These are phyloP conservation scores for Metschnikowia anglica DNA, from an alignment of 805 yeast genomes.

Conservation along the genomic window DNA sequence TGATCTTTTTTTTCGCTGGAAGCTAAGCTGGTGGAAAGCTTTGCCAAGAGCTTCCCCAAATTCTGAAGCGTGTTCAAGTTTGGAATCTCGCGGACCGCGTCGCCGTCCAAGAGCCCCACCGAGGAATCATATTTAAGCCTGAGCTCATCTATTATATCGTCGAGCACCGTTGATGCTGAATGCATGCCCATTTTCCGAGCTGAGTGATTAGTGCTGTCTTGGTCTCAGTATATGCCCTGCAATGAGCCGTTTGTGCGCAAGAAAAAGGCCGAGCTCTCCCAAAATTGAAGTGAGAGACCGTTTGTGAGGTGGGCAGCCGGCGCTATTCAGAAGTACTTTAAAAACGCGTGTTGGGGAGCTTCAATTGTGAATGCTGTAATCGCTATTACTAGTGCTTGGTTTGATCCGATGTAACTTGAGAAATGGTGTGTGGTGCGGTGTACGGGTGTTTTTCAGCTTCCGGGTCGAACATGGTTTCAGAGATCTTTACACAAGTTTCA, in stretches of 20 bases:
- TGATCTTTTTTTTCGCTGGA: constrained; percentile 34
- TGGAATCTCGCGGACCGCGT: constrained; percentile 42
- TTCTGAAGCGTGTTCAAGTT: constrained; percentile 45
- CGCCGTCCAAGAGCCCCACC: constrained; percentile 63
- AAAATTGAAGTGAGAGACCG: no score
- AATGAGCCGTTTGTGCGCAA: no score
- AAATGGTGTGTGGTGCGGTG: not conserved
- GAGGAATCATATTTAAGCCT: constrained; percentile 56
- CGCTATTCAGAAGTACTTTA: no score
- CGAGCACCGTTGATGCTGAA: constrained; percentile 44
- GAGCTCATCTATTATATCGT: constrained; percentile 52
- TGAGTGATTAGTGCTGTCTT: not conserved
- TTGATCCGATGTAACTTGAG: no score
- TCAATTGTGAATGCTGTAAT: no score
- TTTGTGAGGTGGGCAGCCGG: no score
- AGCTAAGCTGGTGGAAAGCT: constrained; percentile 39
- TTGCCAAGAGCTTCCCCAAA: constrained; percentile 43
- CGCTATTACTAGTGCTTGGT: no score
- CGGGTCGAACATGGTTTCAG: not conserved
- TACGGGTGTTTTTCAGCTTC: not conserved
- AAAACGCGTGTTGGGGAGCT: no score
- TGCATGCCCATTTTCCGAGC: constrained; percentile 14
- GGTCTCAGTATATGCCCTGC: not conserved
- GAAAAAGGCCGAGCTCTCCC: no score
- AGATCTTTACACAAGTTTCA: no score